Evolutionary conservation across 1,139 yeast species (phyloP), one percentile per base, ranked within the genome.

Genomic region (Scheffersomyces stambukii): DNA sequence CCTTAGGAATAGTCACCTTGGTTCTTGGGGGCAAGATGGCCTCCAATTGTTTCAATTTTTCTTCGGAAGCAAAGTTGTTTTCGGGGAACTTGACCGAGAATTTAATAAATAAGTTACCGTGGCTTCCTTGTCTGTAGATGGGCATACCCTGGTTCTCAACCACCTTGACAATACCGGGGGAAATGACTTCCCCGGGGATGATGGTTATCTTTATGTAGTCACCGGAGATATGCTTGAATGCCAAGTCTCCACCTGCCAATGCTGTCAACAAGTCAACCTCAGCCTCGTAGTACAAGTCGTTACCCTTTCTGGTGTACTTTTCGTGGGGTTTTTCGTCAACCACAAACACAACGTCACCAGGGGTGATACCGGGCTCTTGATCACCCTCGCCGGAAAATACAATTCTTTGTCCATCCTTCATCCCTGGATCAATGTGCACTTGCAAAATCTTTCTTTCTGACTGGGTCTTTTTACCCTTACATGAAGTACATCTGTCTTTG

Each of bases 91-190:
- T 79, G 46, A 82, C 69, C 35, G 69, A 68, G 59, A 82, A 82
- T 54, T 79, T 78, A 44, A 82, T 63, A 44, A 81, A 75, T 56
- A 82, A 70, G 56, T 81, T 74, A 64, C 93, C 93, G 48, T 60
- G 66, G 34, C 85, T 83, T 48, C 89, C 85, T 50, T 74, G 76
- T 66, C 82, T 80, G 54, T 68, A 76, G 47, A 82, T 61, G 53
- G 93, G 93, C 98, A 91, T 91, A 80, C 99, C 99, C 64, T 89
- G 89, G 48, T 81, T 85, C 48, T 84, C 93, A 43, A 91, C 66
- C 33, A 86, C 86, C 64, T 86, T 88, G 47, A 81, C 65, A 24
- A 70, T 58, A 41, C 86, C 95, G 35, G 97, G 97, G 23, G 89
- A 53, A 41, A 93, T 83, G 38, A 89, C 88, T 64, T 89, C 96